phyloP scores from a whole-genome alignment of 2,329 filamentous ascomycete genomes.

The Microdochium trichocladiopsis region DNA sequence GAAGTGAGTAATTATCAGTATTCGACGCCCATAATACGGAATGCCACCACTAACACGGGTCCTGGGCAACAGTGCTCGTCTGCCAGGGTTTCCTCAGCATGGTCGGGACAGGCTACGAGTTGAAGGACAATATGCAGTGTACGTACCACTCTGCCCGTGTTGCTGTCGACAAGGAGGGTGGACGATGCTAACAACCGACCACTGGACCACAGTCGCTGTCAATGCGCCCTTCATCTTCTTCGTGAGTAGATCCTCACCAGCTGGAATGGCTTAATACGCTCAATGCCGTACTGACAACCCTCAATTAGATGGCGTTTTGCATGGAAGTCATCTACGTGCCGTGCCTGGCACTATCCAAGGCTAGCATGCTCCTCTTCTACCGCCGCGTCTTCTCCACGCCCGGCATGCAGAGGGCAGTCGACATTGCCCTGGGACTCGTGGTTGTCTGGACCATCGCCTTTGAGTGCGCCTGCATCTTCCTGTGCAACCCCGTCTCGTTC shows the following conservation, averaged over 20 bases:
- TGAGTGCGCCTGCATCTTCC: conserved; percentile 17
- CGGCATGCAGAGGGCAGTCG: conserved; percentile 10
- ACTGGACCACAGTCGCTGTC: conserved; percentile 3
- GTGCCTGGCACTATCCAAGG: conserved; percentile 9
- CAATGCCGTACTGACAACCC: background rate
- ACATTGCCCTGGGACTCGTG: conserved; percentile 15
- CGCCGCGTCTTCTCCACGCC: conserved; percentile 8
- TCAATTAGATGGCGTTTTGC: conserved; percentile 8
- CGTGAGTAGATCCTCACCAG: too few relatives aligned
- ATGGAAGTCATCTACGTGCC: conserved; percentile 12
- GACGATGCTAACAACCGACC: background rate
- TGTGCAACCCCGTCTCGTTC: conserved; percentile 18
- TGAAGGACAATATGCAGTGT: conserved; percentile 8
- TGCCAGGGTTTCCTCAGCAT: conserved; percentile 9
- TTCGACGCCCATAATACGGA: conserved; percentile 1
- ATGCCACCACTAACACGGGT: conserved; percentile 7
- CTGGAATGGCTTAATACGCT: too few relatives aligned
- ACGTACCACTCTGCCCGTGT: background rate
- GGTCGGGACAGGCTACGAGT: conserved; percentile 9
- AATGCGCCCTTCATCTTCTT: conserved; percentile 11
- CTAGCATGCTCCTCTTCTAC: conserved; percentile 13
- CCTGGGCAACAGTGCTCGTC: conserved; percentile 9
- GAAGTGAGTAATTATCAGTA: background rate
- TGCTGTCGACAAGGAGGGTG: too few relatives aligned
- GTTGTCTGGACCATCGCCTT: conserved; percentile 15